phyloP scores from a whole-genome alignment of 2,329 filamentous ascomycete genomes.

The Boeremia lycopersici region DNA sequence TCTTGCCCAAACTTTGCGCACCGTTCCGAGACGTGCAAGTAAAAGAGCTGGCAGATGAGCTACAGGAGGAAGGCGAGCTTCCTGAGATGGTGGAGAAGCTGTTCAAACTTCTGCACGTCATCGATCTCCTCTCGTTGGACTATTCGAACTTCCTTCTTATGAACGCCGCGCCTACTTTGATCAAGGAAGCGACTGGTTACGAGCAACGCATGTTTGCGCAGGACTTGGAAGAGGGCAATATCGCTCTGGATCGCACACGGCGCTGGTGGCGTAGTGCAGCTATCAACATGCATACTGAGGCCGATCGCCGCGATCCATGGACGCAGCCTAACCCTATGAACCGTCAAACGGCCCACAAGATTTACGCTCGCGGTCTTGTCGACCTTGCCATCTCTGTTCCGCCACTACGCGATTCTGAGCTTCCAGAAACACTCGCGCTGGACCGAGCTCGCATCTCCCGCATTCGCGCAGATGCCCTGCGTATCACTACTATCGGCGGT shows the following conservation, averaged over 20 bases:
- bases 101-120: conserved; percentile 74
- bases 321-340: conserved; percentile 61
- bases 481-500: conserved; percentile 74
- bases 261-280: conserved; percentile 70
- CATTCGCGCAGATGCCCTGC: conserved; percentile 63
- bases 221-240: conserved; percentile 62
- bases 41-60: conserved; percentile 68
- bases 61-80: conserved; percentile 52
- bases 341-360: conserved; percentile 69
- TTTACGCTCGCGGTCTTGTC: conserved; percentile 77
- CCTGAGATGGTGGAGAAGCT: conserved; percentile 76
- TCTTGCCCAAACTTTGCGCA: conserved; percentile 80
- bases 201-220: conserved; percentile 75
- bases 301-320: conserved; percentile 70
- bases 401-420: conserved; percentile 58
- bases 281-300: conserved; percentile 68
- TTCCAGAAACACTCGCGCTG: conserved; percentile 76
- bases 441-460: conserved; percentile 68
- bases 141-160: conserved; percentile 82
- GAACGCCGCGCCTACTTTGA: conserved; percentile 72
- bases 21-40: conserved; percentile 80
- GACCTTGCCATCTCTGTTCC: conserved; percentile 74
- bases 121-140: conserved; percentile 78
- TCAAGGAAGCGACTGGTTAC: conserved; percentile 73
- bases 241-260: conserved; percentile 65